These are phyloP conservation scores for Claviceps purpurea DNA, from an alignment of 2,329 filamentous ascomycete species.

Conservation along the genomic window DNA sequence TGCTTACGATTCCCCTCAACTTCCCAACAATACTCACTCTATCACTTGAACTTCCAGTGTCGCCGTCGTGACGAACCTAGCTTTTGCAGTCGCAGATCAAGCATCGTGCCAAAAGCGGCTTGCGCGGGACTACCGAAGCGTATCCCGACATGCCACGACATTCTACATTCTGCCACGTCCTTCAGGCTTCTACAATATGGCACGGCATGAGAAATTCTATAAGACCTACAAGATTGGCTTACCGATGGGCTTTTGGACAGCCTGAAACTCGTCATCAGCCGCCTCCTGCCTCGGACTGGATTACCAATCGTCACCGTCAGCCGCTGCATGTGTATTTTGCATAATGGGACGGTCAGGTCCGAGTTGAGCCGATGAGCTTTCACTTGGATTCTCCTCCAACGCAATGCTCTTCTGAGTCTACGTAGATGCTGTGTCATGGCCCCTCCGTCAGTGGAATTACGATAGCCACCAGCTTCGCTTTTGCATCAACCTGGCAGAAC, in stretches of 20 bases:
- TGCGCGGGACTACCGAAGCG: too few relatives aligned
- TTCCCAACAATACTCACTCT: too few relatives aligned
- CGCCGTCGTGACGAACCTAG: too few relatives aligned
- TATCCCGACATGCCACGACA: background rate
- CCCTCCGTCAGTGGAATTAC: background rate
- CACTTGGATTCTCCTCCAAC: background rate
- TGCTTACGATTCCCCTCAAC: too few relatives aligned
- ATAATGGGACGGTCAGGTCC: background rate
- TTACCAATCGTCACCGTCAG: background rate
- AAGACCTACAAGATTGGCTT: too few relatives aligned
- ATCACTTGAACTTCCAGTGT: too few relatives aligned
- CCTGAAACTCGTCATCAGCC: background rate
- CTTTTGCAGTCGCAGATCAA: too few relatives aligned
- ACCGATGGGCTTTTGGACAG: too few relatives aligned
- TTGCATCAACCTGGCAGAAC: too few relatives aligned
- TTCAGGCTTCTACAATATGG: background rate
- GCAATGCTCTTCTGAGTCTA: background rate
- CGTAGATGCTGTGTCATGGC: background rate
- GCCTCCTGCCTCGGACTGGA: background rate
- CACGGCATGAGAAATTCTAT: background rate
- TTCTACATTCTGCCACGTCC: too few relatives aligned
- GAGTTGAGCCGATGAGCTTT: background rate
- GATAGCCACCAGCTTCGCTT: too few relatives aligned
- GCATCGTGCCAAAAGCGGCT: too few relatives aligned
- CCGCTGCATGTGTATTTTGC: background rate